Evolutionary conservation across 148 eudicot species (phyloP), one percentile per base, ranked within the genome.

Genomic region (Rhododendron ovatum): DNA sequence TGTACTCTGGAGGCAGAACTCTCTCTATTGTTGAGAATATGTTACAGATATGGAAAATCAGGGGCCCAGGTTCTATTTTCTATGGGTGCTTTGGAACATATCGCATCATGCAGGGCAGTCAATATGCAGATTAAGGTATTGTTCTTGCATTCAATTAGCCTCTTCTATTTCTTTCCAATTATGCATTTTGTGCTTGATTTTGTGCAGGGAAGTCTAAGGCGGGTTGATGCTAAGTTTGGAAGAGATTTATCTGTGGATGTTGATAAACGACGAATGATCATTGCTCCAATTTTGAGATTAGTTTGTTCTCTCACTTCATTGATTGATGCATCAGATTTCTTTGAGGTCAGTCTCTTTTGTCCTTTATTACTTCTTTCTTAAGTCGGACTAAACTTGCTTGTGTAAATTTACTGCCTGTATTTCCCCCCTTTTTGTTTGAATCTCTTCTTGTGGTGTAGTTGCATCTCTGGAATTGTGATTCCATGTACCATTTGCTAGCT

Each of bases 1-100:
- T 95, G 94, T 83, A 92, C 95, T 17, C 98, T 95, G 87, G 98
- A 97, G 91, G 99, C 99, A 59, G 95, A 94, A 90, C 95, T 97
- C 85, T 91, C 99, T 88, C 87, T 97, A 84, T 85, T 97, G 57
- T 90, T 95, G 84, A 94, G 99, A 86, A 92, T 97, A 74, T 94
- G 98, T 86, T 94, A 94, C 91, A 91, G 86, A 82, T 97, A 97
- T 87, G 99, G 98, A 76, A 93, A 92, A 90, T 88, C 98, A 51
- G 98, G 99, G 79, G 92, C 98, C 22, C 96, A 95, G 88, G 94
- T 94, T 86, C 87, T 97, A 43, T 95, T 92, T 65, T 93, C 99
- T 20, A 95, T 95, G 98, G 95, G 98, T 61, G 91, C 94, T 78
- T 88, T 94, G 86, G 98, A 97, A 87, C 95, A 95, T 89, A 88